A percentile compares a stretch with the other conserved stretches of the same genome.
Evolutionary conservation across 1,139 yeast genomes (phyloP).

Genomic region (Protomyces pachydermus): DNA sequence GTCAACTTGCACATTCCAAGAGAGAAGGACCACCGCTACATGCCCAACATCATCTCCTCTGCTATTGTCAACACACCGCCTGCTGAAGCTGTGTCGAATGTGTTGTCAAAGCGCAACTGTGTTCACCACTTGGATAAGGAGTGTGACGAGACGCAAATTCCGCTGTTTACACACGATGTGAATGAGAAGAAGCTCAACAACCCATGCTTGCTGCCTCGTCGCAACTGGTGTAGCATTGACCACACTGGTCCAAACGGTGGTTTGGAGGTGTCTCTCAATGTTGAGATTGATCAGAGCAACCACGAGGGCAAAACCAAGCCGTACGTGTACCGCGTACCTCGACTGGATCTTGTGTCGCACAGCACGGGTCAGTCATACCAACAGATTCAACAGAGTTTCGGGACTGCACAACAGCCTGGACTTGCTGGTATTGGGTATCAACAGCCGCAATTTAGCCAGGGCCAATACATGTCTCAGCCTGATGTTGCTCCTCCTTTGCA

Average conservation of each 20-base stretch:
- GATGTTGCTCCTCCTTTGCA: no score
- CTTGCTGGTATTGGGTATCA: no score
- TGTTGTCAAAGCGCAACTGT: slow-evolving; percentile 13
- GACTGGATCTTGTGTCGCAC: slow-evolving; percentile 17
- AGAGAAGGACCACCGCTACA: slow-evolving; percentile 37
- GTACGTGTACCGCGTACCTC: slow-evolving; percentile 16
- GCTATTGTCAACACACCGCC: slow-evolving; percentile 94
- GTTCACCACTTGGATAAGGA: slow-evolving; percentile 26
- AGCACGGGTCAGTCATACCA: no score
- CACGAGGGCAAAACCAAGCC: slow-evolving; percentile 17
- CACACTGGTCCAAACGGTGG: slow-evolving; percentile 1
- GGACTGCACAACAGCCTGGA: no score
- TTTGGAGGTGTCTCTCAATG: slow-evolving; percentile 20
- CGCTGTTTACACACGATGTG: slow-evolving; percentile 14
- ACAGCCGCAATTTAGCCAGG: no score
- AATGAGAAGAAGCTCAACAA: slow-evolving; percentile 18
- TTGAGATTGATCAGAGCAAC: slow-evolving; percentile 23
- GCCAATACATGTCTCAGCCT: no score
- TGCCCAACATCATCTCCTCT: slow-evolving; percentile 59
- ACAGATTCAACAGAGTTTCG: no score
- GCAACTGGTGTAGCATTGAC: slow-evolving; percentile 17
- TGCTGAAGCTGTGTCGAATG: slow-evolving; percentile 74
- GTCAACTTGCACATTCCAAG: slow-evolving; percentile 2
- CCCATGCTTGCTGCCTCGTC: slow-evolving; percentile 20
- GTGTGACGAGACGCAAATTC: slow-evolving; percentile 25